Conservation (phyloP, 2,329 filamentous ascomycete species). For the Aspergillus ochraceoroseus region DNA sequence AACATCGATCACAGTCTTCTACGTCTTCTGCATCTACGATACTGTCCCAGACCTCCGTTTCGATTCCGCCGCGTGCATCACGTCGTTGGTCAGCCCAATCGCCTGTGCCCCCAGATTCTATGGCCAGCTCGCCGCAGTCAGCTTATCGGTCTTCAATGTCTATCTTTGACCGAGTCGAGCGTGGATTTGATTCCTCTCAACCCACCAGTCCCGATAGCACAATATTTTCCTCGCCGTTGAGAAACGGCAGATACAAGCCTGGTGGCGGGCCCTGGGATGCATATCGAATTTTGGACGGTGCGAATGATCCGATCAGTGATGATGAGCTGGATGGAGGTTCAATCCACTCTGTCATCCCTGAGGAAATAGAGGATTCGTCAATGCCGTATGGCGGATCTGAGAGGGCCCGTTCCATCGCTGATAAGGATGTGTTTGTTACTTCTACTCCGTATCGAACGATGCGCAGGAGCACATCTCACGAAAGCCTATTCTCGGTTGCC, state of each 20-base stretch:
- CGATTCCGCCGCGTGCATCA: conserved; percentile 48
- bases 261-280: conserved; percentile 54
- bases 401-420: too few species aligned
- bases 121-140: conserved; percentile 75
- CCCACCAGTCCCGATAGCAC: conserved; percentile 80
- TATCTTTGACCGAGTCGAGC: conserved; percentile 70
- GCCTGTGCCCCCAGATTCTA: conserved; percentile 53
- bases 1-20: conserved; percentile 38
- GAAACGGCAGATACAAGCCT: conserved; percentile 57
- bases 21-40: conserved; percentile 53
- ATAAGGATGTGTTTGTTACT: conserved; percentile 25
- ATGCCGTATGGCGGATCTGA: conserved; percentile 17
- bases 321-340: conserved; percentile 20
- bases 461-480: conserved; percentile 69
- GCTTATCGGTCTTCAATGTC: conserved; percentile 61
- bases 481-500: conserved; percentile 80
- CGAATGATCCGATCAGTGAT: conserved; percentile 11
- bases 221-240: conserved; percentile 58
- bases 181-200: conserved; percentile 61
- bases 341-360: conserved; percentile 36
- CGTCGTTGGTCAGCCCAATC: conserved; percentile 38
- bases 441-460: conserved; percentile 44
- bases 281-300: conserved; percentile 33
- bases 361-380: conserved; percentile 36
- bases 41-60: conserved; percentile 60